phyloP scores from a whole-genome alignment of 2,329 filamentous ascomycete genomes.

The Calonectria fujianensis region DNA sequence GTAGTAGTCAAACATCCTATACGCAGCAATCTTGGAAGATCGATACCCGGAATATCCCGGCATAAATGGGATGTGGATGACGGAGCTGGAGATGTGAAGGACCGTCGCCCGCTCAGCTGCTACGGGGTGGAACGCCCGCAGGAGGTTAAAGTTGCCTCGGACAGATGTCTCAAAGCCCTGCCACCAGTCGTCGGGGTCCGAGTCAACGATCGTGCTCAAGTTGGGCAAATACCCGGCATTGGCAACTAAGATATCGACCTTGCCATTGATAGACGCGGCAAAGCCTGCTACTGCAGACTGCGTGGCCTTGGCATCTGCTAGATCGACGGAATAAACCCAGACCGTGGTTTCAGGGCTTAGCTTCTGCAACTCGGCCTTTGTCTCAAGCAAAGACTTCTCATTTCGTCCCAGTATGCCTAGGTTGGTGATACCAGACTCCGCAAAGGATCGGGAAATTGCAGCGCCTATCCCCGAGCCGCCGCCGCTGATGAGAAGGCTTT shows the following conservation, averaged over 20 bases:
- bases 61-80: conserved; percentile 52
- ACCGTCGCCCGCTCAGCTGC: conserved; percentile 53
- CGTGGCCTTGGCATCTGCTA: conserved; percentile 55
- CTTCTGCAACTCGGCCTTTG: conserved; percentile 59
- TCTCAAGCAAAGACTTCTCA: conserved; percentile 55
- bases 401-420: conserved; percentile 65
- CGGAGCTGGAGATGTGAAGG: conserved; percentile 50
- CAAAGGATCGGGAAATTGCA: conserved; percentile 76
- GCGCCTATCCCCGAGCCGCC: conserved; percentile 78
- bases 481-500: conserved; percentile 78
- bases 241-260: conserved; percentile 61
- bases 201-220: conserved; percentile 36
- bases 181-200: conserved; percentile 53
- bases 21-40: conserved; percentile 64
- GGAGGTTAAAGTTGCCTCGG: conserved; percentile 56
- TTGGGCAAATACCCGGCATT: conserved; percentile 56
- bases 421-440: conserved; percentile 61
- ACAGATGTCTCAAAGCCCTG: conserved; percentile 55
- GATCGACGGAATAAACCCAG: conserved; percentile 56
- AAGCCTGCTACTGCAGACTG: conserved; percentile 45
- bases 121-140: conserved; percentile 54
- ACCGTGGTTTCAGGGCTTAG: conserved; percentile 73
- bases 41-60: conserved; percentile 61
- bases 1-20: conserved; percentile 65
- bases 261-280: conserved; percentile 51